Percentiles rank a stretch among this genome's conserved stretches.
These are phyloP conservation scores for Miscanthus lutarioriparius DNA, from an alignment of 176 grass and related monocot species.

Conservation along the genomic window DNA sequence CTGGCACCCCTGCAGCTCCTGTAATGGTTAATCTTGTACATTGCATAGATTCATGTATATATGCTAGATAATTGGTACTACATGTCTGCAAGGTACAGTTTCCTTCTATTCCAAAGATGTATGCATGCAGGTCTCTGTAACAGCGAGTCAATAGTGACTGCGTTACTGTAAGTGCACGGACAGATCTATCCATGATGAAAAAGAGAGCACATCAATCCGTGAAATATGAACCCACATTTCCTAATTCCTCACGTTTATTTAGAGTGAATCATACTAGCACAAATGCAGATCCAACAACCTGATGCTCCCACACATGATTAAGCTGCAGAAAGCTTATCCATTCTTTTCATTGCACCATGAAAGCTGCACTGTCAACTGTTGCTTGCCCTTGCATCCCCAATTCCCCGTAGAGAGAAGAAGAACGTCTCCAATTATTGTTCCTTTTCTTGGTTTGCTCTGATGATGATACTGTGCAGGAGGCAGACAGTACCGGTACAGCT, in stretches of 20 bases:
- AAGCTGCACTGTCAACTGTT: neutral
- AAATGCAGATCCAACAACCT: slow-evolving; percentile 34
- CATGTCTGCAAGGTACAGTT: neutral
- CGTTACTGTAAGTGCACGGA: neutral
- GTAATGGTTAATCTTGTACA: slow-evolving; percentile 12
- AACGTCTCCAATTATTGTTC: slow-evolving; percentile 24
- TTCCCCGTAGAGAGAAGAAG: neutral
- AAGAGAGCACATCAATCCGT: neutral
- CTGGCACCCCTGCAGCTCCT: neutral
- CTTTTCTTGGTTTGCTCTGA: slow-evolving; percentile 4
- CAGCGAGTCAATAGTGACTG: neutral
- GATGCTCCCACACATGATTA: neutral
- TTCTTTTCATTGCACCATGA: slow-evolving; percentile 24
- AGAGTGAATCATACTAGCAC: neutral
- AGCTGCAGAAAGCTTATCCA: slow-evolving; percentile 33
- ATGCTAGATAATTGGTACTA: neutral
- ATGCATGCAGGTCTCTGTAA: neutral
- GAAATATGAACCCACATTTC: neutral
- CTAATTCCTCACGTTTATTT: slow-evolving; percentile 35
- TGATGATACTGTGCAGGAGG: neutral
- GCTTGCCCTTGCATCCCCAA: slow-evolving; percentile 18
- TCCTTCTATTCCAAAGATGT: neutral
- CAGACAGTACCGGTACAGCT: slow-evolving; percentile 11
- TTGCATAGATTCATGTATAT: slow-evolving; percentile 5
- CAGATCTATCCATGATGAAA: neutral